phyloP scores from a whole-genome alignment of 2,329 filamentous ascomycete species.

The Gaeumannomyces sp. region DNA sequence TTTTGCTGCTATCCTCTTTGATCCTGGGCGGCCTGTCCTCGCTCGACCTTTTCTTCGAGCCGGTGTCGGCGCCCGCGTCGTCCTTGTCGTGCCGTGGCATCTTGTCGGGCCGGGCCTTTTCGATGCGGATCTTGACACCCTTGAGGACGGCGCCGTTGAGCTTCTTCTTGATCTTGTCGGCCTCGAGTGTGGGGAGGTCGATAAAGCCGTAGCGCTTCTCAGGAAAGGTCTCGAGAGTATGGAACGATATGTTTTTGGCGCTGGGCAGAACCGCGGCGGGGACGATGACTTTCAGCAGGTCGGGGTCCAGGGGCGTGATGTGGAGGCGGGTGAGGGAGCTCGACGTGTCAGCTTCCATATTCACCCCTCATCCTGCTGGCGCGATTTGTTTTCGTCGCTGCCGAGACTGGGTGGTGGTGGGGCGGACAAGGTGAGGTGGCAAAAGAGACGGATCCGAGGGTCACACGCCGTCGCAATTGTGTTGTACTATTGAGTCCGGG shows the following conservation, averaged over 20 bases:
- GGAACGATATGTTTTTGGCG: slow-evolving; percentile 81
- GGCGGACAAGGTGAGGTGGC: neutral
- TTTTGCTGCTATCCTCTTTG: slow-evolving; percentile 32
- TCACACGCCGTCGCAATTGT: neutral
- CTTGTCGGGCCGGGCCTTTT: slow-evolving; percentile 67
- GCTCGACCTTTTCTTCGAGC: slow-evolving; percentile 15
- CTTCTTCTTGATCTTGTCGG: slow-evolving; percentile 87
- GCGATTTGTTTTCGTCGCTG: neutral
- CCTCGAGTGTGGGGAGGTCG: slow-evolving; percentile 73
- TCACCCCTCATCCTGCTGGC: neutral
- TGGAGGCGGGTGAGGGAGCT: slow-evolving; percentile 56
- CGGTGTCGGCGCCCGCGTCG: slow-evolving; percentile 21
- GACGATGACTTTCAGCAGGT: slow-evolving; percentile 66
- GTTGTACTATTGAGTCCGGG: neutral
- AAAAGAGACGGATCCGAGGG: neutral
- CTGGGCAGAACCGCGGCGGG: slow-evolving; percentile 58
- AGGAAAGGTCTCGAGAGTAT: slow-evolving; percentile 78
- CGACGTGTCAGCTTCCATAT: neutral
- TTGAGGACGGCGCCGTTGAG: slow-evolving; percentile 80
- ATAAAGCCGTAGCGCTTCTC: slow-evolving; percentile 88
- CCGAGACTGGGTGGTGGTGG: neutral
- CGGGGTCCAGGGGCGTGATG: slow-evolving; percentile 77
- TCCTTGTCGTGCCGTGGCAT: slow-evolving; percentile 32
- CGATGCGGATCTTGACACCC: slow-evolving; percentile 77
- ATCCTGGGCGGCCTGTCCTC: slow-evolving; percentile 19